phyloP scores from a whole-genome alignment of 495 filamentous ascomycete genomes.

The Penicillium chermesinum region DNA sequence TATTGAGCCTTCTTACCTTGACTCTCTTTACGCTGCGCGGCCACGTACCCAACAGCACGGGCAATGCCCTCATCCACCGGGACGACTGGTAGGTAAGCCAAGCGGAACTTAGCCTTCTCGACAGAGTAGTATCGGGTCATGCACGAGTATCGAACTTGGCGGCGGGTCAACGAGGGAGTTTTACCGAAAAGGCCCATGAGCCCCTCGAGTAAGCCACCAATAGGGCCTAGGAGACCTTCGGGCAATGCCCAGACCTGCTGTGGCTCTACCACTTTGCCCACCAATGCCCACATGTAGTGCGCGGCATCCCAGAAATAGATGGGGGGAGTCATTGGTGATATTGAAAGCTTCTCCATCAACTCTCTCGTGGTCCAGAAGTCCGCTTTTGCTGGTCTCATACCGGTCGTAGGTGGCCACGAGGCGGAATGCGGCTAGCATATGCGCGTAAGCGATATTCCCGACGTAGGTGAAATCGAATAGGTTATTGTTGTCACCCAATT shows the following conservation, averaged over 20 bases:
- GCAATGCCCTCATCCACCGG: conserved; percentile 67
- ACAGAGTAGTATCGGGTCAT: conserved; percentile 85
- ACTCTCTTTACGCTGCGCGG: conserved; percentile 43
- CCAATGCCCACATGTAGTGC: conserved; percentile 71
- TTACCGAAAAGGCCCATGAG: conserved; percentile 63
- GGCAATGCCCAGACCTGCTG: conserved; percentile 65
- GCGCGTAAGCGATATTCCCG: conserved; percentile 47
- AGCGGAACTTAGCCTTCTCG: conserved; percentile 71
- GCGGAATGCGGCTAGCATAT: conserved; percentile 55
- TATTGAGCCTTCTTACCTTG: conserved; percentile 43
- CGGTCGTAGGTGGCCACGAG: conserved; percentile 55
- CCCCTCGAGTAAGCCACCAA: conserved; percentile 67
- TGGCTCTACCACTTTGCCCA: conserved; percentile 58
- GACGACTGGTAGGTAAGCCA: conserved; percentile 74
- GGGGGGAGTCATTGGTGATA: conserved; percentile 86
- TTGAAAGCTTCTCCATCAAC: conserved; percentile 95
- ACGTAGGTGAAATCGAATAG: conserved; percentile 56
- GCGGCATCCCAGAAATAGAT: conserved; percentile 96
- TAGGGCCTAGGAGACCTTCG: conserved; percentile 53
- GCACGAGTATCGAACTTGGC: conserved; percentile 66
- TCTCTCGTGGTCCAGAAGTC: conserved; percentile 65
- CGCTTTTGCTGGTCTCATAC: conserved; percentile 48
- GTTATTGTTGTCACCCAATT: conserved; percentile 86
- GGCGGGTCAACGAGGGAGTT: conserved; percentile 68
- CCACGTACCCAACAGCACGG: conserved; percentile 60